Percentiles rank a stretch among this genome's conserved stretches.
Evolutionary conservation across 2,329 filamentous ascomycete species (phyloP).

Genomic region (Capronia coronata): DNA sequence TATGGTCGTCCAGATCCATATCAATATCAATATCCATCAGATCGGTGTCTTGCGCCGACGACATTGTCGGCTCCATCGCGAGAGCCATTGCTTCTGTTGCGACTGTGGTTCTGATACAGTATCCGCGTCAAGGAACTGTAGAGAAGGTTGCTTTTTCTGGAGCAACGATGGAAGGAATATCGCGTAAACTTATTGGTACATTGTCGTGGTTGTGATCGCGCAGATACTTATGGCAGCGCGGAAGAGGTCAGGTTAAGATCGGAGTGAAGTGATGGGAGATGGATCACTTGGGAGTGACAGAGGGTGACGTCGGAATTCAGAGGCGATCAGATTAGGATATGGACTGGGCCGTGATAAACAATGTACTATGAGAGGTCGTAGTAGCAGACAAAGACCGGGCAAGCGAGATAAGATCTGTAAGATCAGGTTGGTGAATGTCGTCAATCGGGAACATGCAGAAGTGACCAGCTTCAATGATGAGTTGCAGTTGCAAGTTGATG

Average conservation of each 20-base stretch:
- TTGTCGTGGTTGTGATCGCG: not conserved
- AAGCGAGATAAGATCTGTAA: not conserved
- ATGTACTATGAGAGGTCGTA: not conserved
- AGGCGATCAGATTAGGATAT: not conserved
- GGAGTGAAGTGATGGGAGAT: not conserved
- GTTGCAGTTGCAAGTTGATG: constrained; percentile 1
- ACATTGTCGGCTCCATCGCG: constrained; percentile 19
- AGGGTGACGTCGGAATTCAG: not conserved
- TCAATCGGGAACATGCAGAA: not conserved
- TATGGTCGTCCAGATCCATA: constrained; percentile 27
- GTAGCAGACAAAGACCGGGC: not conserved
- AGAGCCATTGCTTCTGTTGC: constrained; percentile 20
- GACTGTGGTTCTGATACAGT: not conserved
- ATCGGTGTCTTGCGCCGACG: constrained; percentile 23
- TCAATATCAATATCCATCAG: constrained; percentile 30
- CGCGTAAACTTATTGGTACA: not conserved
- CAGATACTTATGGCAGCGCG: not conserved
- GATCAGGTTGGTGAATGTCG: not conserved
- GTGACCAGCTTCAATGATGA: not conserved
- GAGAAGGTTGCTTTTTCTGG: not conserved
- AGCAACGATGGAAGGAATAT: not conserved
- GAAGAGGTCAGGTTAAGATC: not conserved
- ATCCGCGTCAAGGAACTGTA: not conserved
- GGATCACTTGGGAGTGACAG: not conserved
- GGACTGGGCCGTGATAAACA: not conserved